Percentiles rank a stretch among this genome's conserved stretches.
Evolutionary conservation across 805 yeast species (phyloP).

Genomic region (Cyberlindnera meyerae): DNA sequence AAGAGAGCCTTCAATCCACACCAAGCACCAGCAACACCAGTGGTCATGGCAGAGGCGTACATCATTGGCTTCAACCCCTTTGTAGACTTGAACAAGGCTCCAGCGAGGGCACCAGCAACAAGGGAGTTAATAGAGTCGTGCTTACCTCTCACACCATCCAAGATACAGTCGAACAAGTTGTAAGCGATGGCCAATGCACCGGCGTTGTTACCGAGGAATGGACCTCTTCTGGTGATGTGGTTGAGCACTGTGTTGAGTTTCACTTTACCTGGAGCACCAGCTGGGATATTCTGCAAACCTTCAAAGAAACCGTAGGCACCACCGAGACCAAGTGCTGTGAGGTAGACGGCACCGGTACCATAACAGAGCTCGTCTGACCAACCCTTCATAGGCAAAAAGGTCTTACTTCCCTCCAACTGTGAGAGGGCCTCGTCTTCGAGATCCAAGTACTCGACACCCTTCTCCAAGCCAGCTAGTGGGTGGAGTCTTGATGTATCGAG

Average conservation of each 20-base stretch:
- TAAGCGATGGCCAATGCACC: slow-evolving; percentile 91
- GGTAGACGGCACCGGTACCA: slow-evolving; percentile 93
- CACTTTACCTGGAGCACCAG: slow-evolving; percentile 71
- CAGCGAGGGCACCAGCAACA: slow-evolving; percentile 86
- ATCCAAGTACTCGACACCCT: slow-evolving; percentile 85
- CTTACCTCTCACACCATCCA: slow-evolving; percentile 79
- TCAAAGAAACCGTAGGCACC: slow-evolving; percentile 86
- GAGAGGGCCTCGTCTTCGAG: slow-evolving; percentile 78
- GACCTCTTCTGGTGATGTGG: slow-evolving; percentile 92
- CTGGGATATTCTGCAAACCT: slow-evolving; percentile 75
- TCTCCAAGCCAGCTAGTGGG: slow-evolving; percentile 88
- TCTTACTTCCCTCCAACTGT: slow-evolving; percentile 81
- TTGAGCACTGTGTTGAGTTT: slow-evolving; percentile 86
- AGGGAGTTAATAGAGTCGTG: slow-evolving; percentile 85
- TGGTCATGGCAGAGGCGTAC: slow-evolving; percentile 75
- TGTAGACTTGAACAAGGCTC: slow-evolving; percentile 84
- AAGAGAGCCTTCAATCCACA: slow-evolving; percentile 60
- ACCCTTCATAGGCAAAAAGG: slow-evolving; percentile 91
- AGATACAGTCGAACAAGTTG: slow-evolving; percentile 73
- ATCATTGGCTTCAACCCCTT: slow-evolving; percentile 87
- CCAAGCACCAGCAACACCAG: slow-evolving; percentile 92
- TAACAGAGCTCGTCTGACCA: slow-evolving; percentile 97
- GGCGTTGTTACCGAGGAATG: slow-evolving; percentile 90
- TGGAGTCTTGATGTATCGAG: slow-evolving; percentile 73
- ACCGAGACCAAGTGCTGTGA: slow-evolving; percentile 82